These are phyloP conservation scores for Starmerella kuoi DNA, from an alignment of 805 yeast species.

Conservation along the genomic window DNA sequence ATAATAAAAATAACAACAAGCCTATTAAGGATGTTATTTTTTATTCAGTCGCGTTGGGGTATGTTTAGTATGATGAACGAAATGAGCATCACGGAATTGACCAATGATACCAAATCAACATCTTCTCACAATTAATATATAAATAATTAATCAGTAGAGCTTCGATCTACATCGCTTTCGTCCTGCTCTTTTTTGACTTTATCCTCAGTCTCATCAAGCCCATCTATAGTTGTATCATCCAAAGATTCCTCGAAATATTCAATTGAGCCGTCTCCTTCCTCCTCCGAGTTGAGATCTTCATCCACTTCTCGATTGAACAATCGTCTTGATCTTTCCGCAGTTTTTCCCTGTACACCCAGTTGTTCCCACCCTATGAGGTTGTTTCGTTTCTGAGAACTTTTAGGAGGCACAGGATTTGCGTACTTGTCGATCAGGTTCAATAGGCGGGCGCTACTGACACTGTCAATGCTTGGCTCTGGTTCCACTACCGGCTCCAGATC, in stretches of 20 bases:
- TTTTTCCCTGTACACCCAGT: conserved; percentile 13
- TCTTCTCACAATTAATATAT: background rate
- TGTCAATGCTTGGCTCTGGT: conserved; percentile 17
- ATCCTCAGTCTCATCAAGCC: background rate
- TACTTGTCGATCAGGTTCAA: conserved; percentile 10
- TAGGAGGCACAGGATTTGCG: background rate
- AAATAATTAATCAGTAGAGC: too few relatives aligned
- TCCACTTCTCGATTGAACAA: conserved; percentile 12
- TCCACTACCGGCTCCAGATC: conserved; percentile 19
- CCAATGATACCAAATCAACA: background rate
- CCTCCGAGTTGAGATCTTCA: background rate
- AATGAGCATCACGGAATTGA: background rate
- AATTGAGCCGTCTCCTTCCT: background rate
- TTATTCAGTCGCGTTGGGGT: background rate
- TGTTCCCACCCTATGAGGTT: conserved; percentile 10
- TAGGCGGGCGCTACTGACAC: conserved; percentile 1
- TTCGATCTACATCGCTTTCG: too few relatives aligned
- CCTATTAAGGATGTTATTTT: background rate
- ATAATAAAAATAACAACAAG: too few relatives aligned
- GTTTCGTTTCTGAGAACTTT: background rate
- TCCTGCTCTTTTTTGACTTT: too few relatives aligned
- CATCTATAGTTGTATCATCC: background rate
- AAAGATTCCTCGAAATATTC: background rate
- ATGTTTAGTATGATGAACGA: too few relatives aligned
- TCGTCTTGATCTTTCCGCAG: conserved; percentile 8